Percentiles rank a stretch among this genome's conserved stretches.
These are phyloP conservation scores for Salvia rosmarinus DNA, from an alignment of 257 asterid genomes.

Conservation along the genomic window DNA sequence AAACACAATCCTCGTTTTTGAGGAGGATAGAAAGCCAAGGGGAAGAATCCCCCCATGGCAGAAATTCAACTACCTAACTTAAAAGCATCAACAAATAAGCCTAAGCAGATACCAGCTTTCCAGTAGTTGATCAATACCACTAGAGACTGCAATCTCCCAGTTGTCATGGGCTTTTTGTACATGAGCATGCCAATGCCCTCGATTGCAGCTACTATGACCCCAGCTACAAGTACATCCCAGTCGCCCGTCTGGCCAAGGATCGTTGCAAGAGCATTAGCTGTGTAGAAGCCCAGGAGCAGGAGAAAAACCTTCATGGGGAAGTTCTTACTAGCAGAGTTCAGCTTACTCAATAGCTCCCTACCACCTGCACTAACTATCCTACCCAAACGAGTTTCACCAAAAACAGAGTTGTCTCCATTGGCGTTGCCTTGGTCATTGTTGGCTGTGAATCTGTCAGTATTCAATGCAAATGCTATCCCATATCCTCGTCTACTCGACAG, in stretches of 20 bases:
- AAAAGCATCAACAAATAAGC: conserved; percentile 97
- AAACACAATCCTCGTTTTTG: conserved; percentile 10
- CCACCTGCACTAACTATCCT: conserved; percentile 86
- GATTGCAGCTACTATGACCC: conserved; percentile 87
- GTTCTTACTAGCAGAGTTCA: conserved; percentile 77
- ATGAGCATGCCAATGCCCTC: conserved; percentile 97
- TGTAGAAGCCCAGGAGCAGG: conserved; percentile 90
- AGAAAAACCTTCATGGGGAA: conserved; percentile 92
- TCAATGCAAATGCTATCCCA: conserved; percentile 63
- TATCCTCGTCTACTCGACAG: conserved; percentile 39
- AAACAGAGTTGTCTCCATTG: conserved; percentile 45
- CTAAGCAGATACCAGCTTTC: conserved; percentile 98
- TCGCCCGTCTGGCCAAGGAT: conserved; percentile 97
- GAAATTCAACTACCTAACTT: conserved; percentile 83
- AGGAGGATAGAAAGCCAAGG: background rate
- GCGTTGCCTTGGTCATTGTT: conserved; percentile 54
- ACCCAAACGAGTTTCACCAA: conserved; percentile 90
- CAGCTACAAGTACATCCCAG: conserved; percentile 98
- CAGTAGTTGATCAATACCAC: conserved; percentile 85
- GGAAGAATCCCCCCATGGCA: background rate
- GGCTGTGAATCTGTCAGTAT: conserved; percentile 67
- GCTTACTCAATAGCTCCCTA: conserved; percentile 68
- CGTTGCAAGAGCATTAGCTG: conserved; percentile 91
- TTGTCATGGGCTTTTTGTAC: conserved; percentile 69
- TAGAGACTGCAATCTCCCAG: conserved; percentile 66